Evolutionary conservation across 177 flowering plant genomes (phyloP), one percentile per base, ranked within the genome.

Genomic region (Vitis hybrid): DNA sequence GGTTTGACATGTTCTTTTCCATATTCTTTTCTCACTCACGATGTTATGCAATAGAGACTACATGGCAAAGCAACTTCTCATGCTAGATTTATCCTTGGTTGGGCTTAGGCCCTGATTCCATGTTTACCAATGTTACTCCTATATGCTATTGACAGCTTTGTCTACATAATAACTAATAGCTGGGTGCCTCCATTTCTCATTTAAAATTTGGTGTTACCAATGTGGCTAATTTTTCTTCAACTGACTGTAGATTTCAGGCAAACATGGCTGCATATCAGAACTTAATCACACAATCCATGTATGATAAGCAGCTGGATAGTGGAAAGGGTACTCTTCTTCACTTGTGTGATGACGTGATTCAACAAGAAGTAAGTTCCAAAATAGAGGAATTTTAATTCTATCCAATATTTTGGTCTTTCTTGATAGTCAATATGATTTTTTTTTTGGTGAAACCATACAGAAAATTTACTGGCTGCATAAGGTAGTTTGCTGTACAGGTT

Each of bases 291-390:
- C 89, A 93, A 68, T 92, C 97, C 60, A 91, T 96, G 98, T 96
- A 96, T 71, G 95, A 96, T 73, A 96, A 96, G 76, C 98, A 96
- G 77, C 80, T 96, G 64, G 99, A 96, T 73, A 93, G 99, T 81
- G 98, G 99, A 78, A 89, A 65, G 85, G 98, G 97, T 51, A 93
- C 98, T 63, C 97, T 96, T 82, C 95, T 96, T 78, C 99, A 93
- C 75, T 80, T 96, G 82, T 96, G 98, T 75, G 99, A 96, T 76
- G 99, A 96, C 74, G 95, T 93, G 70, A 89, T 96, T 76, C 98
- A 93, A 75, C 98, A 96, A 80, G 99, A 96, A 86, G 99, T 96
- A 79, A 72, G 95, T 75, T 51, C 12, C 67, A 55, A 34, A 50
- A 62, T 66, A 30, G n/a, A 59, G 56, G 15, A 32, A 13, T n/a